Conservation (phyloP, 208 protist genomes). For the Naegleria lovaniensis region DNA sequence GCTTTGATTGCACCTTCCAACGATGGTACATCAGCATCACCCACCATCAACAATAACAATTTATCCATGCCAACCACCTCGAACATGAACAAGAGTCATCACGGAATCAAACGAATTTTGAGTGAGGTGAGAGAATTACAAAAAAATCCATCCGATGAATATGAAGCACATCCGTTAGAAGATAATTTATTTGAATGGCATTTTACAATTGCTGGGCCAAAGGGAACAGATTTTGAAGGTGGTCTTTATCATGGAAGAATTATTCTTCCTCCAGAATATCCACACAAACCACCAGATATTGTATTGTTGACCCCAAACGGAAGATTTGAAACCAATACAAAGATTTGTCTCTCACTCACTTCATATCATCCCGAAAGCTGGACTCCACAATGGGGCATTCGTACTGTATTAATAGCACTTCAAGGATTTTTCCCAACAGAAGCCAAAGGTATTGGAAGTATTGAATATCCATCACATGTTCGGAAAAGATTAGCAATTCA, state of each 20-base stretch:
- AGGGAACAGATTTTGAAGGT: slow-evolving; percentile 51
- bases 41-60: neutral
- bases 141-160: slow-evolving; percentile 30
- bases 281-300: slow-evolving; percentile 71
- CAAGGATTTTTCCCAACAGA: slow-evolving; percentile 26
- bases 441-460: slow-evolving; percentile 25
- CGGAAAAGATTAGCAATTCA: neutral
- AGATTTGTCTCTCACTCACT: slow-evolving; percentile 75
- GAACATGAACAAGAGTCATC: neutral
- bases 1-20: too few species aligned
- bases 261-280: slow-evolving; percentile 68
- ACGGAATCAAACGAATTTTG: slow-evolving; percentile 39
- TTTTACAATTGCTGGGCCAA: slow-evolving; percentile 42
- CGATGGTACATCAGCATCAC: too few species aligned
- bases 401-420: slow-evolving; percentile 18
- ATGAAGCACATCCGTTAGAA: slow-evolving; percentile 36
- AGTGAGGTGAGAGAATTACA: slow-evolving; percentile 34
- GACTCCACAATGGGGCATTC: slow-evolving; percentile 61
- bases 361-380: slow-evolving; percentile 77
- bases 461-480: neutral
- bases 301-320: slow-evolving; percentile 75
- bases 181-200: slow-evolving; percentile 51
- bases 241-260: slow-evolving; percentile 76
- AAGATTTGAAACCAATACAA: slow-evolving; percentile 62
- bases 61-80: neutral